Evolutionary conservation across 2,329 filamentous ascomycete species (phyloP).

Genomic region (Tolypocladium sp.): DNA sequence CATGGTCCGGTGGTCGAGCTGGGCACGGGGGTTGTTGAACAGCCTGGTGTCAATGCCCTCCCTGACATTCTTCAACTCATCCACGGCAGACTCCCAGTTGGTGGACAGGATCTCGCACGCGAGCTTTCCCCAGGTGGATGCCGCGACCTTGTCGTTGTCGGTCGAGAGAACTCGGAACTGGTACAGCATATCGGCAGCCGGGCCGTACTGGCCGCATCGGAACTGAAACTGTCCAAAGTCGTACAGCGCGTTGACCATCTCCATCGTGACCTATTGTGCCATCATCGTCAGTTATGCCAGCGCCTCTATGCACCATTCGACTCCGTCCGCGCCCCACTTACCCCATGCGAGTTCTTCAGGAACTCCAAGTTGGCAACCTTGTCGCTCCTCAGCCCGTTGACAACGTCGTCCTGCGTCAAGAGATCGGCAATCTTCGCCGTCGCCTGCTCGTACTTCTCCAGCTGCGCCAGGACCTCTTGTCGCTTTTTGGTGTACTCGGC

Average conservation of each 20-base stretch:
- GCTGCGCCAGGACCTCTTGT: constrained; percentile 74
- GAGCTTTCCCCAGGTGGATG: constrained; percentile 95
- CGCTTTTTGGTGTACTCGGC: constrained; percentile 83
- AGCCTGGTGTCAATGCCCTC: constrained; percentile 89
- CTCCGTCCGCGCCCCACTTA: constrained; percentile 30
- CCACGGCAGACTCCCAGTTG: constrained; percentile 90
- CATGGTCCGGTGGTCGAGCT: constrained; percentile 95
- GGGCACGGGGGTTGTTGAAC: constrained; percentile 91
- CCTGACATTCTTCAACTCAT: constrained; percentile 83
- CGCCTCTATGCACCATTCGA: too few species aligned
- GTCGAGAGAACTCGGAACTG: constrained; percentile 97
- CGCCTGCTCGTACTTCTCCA: constrained; percentile 78
- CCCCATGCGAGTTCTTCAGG: constrained; percentile 90
- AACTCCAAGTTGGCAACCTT: constrained; percentile 99
- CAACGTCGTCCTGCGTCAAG: constrained; percentile 79
- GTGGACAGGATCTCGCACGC: constrained; percentile 90
- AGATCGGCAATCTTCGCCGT: constrained; percentile 83
- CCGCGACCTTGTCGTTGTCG: constrained; percentile 94
- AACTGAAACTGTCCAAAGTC: constrained; percentile 97
- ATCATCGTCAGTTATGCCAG: constrained; percentile 1
- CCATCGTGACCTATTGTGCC: constrained; percentile 60
- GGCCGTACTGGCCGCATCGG: constrained; percentile 87
- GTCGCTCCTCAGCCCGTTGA: constrained; percentile 85
- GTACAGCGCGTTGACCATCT: constrained; percentile 94
- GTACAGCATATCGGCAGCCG: constrained; percentile 87